Base-by-base conservation (phyloP, 306 rosid genomes). In the Pyrus communis region DNA sequence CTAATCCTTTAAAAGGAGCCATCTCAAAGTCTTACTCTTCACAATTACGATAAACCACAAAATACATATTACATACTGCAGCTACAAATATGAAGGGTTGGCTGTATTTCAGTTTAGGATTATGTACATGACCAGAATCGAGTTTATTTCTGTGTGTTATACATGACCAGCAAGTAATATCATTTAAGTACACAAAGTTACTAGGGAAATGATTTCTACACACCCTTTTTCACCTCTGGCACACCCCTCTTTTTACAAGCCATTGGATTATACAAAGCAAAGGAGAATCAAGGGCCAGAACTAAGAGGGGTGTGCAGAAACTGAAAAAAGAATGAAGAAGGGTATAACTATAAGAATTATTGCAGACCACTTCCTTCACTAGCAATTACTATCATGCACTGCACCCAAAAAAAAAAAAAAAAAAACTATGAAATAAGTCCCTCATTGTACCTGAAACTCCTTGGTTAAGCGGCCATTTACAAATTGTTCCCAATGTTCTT, bases 401-500 rank as follows among this genome's bases (percentile, higher is more conserved):
- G 31, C 27, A 38, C 43, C 43, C 0, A 69, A 69, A 25, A 1
- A 11, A 23, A 25, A 2, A 4, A 31, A 31, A 31, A 31, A 30
- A 31, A 31, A 12, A 25, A 27, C 14, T 27, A 62, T 21, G 42
- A 62, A 62, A 17, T 62, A 28, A 70, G 17, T 51, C 19, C 62
- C 43, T 28, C 62, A 51, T 51, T 2, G 30, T 71, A 71, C 75
- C 75, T 54, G 75, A 71, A 71, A 71, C n/a, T 71, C 64, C 31
- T 38, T 31, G 63, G 75, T 30, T 54, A 71, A 54, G 28, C 75
- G 75, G 10, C 75, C 58, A 58, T 54, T 71, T 33, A 71, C 75
- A 22, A 71, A 71, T 31, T 21, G 63, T 31, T 54, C 28, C 75
- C 75, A 71, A 71, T 71, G 63, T 52, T 52, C 46, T 54, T 71